Percentiles rank a stretch among this genome's conserved stretches.
Evolutionary conservation across 805 yeast genomes (phyloP).

Genomic region (Candida morakotiae): DNA sequence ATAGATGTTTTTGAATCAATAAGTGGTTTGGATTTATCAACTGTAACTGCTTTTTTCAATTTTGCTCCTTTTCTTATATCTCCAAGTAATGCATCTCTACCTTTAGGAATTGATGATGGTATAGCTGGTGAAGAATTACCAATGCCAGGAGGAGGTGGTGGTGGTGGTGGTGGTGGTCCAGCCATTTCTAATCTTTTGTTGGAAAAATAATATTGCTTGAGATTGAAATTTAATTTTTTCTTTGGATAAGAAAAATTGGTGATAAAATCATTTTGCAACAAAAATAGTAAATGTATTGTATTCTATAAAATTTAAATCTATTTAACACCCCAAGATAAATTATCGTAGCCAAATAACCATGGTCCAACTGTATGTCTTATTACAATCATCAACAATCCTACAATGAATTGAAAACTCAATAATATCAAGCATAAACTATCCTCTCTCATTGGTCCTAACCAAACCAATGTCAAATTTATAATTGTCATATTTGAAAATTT

Average conservation of each 20-base stretch:
- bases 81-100: slow-evolving; percentile 57
- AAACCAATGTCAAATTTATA: slow-evolving; percentile 75
- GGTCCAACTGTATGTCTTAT: slow-evolving; percentile 84
- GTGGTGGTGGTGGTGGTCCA: slow-evolving; percentile 18
- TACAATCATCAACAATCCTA: slow-evolving; percentile 64
- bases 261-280: not conserved
- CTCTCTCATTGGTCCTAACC: slow-evolving; percentile 90
- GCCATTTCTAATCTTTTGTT: slow-evolving; percentile 4
- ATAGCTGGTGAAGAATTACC: slow-evolving; percentile 15
- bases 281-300: no score
- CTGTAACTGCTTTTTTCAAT: slow-evolving; percentile 40
- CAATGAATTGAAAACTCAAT: slow-evolving; percentile 54
- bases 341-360: slow-evolving; percentile 85
- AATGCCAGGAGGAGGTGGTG: slow-evolving; percentile 31
- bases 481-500: slow-evolving; percentile 80
- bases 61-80: slow-evolving; percentile 66
- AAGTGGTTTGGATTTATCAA: slow-evolving; percentile 51
- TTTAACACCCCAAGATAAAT: slow-evolving; percentile 46
- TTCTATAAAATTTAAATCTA: slow-evolving; percentile 10
- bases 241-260: not conserved
- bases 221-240: not conserved
- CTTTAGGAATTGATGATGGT: slow-evolving; percentile 21
- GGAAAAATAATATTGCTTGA: slow-evolving; percentile 5
- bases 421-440: slow-evolving; percentile 64
- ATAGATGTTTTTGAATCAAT: slow-evolving; percentile 44